Conservation (phyloP, 306 rosid species). For the Pyrus pyrifolia region DNA sequence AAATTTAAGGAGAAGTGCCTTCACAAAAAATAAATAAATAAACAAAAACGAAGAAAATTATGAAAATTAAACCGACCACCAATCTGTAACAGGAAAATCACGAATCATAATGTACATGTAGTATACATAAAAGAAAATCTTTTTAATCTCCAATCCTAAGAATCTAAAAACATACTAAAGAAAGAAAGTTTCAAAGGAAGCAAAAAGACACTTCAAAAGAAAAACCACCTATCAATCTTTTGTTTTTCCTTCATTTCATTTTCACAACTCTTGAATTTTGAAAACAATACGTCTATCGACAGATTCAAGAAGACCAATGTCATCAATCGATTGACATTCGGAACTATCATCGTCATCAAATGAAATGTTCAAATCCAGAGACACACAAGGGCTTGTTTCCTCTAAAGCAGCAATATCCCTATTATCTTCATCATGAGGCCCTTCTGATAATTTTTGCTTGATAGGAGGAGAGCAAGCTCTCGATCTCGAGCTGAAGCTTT, state of each 20-base stretch:
- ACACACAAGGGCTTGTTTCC: slow-evolving; percentile 45
- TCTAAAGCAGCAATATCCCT: slow-evolving; percentile 14
- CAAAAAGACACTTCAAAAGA: neutral
- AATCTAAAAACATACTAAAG: slow-evolving; percentile 32
- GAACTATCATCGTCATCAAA: slow-evolving; percentile 40
- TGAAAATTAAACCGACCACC: slow-evolving; percentile 3
- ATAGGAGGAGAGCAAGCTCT: slow-evolving; percentile 71
- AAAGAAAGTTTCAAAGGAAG: slow-evolving; percentile 23
- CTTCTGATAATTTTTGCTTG: slow-evolving; percentile 28
- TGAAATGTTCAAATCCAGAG: slow-evolving; percentile 86
- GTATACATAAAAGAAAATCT: slow-evolving; percentile 26
- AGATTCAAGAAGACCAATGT: slow-evolving; percentile 69
- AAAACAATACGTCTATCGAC: slow-evolving; percentile 76
- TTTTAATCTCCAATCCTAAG: slow-evolving; percentile 22
- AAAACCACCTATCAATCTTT: slow-evolving; percentile 4
- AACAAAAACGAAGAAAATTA: neutral
- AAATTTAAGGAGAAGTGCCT: neutral
- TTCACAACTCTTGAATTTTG: slow-evolving; percentile 55
- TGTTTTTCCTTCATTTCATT: neutral
- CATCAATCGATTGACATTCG: slow-evolving; percentile 46
- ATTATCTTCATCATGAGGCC: slow-evolving; percentile 14
- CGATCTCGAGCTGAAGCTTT: slow-evolving; percentile 74
- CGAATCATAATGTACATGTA: slow-evolving; percentile 30
- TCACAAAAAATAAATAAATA: neutral
- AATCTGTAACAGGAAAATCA: slow-evolving; percentile 6